Evolutionary conservation across 345 rosid species (phyloP).

Genomic region (Lumnitzera racemosa): DNA sequence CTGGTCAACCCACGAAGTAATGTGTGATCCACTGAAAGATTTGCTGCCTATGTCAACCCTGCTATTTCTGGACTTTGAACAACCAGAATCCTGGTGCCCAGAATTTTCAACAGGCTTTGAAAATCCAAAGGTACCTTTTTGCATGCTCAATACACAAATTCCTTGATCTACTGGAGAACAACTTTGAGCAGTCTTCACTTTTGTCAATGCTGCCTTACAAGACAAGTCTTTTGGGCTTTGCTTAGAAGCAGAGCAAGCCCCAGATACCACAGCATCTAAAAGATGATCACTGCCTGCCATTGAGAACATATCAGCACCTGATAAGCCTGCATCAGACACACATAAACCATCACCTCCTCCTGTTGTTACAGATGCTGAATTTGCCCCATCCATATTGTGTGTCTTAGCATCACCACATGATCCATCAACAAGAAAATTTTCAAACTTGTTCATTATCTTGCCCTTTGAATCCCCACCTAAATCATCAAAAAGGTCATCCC

Average conservation of each 20-base stretch:
- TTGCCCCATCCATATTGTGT: conserved; percentile 27
- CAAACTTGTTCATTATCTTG: conserved; percentile 34
- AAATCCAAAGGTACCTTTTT: conserved; percentile 26
- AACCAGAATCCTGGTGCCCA: conserved; percentile 28
- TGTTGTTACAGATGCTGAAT: conserved; percentile 21
- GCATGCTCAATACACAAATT: conserved; percentile 27
- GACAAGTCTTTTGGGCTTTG: conserved; percentile 71
- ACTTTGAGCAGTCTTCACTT: conserved; percentile 47
- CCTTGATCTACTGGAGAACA: conserved; percentile 24
- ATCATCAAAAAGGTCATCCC: conserved; percentile 66
- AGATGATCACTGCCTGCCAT: conserved; percentile 52
- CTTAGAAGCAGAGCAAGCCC: conserved; percentile 42
- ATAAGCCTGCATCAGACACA: conserved; percentile 28
- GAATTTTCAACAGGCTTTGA: conserved; percentile 28
- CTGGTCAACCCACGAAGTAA: conserved; percentile 76
- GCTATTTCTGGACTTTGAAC: conserved; percentile 31
- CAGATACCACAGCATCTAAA: conserved; percentile 86
- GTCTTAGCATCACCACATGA: conserved; percentile 14
- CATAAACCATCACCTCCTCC: conserved; percentile 26
- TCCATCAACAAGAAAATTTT: conserved; percentile 20
- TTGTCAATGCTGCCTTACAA: conserved; percentile 56
- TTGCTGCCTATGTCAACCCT: conserved; percentile 37
- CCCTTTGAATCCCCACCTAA: conserved; percentile 60
- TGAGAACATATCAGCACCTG: conserved; percentile 22
- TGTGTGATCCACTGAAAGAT: conserved; percentile 57